Percentiles rank a stretch among this genome's conserved stretches.
These are phyloP conservation scores for Toxoplasma gondii DNA, from an alignment of 169 alveolate species.

Conservation along the genomic window DNA sequence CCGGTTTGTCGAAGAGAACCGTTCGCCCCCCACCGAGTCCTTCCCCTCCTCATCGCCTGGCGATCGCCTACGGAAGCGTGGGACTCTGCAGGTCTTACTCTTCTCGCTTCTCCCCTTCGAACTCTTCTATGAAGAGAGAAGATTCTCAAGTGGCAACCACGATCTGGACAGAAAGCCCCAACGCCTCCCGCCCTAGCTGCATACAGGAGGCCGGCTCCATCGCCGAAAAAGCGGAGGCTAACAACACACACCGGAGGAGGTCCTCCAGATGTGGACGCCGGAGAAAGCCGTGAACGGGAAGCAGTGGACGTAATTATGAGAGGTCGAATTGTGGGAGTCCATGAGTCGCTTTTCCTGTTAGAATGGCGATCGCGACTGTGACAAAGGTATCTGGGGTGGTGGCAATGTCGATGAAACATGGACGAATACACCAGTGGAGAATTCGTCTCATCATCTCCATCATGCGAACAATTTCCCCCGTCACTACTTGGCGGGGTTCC, in stretches of 20 bases:
- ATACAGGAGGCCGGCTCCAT: background rate
- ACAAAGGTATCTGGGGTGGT: background rate
- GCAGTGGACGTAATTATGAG: background rate
- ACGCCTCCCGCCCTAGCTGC: constrained; percentile 29
- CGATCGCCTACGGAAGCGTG: background rate
- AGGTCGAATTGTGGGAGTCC: background rate
- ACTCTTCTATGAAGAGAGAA: background rate
- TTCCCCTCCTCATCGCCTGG: background rate
- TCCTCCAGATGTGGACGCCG: background rate
- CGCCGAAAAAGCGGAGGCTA: background rate
- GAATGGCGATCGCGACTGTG: background rate
- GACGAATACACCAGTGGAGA: background rate
- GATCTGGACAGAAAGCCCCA: constrained; percentile 1
- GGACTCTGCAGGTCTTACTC: background rate
- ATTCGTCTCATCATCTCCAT: background rate
- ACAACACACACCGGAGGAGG: constrained; percentile 19
- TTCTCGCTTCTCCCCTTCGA: background rate
- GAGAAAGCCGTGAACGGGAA: background rate
- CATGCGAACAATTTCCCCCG: background rate
- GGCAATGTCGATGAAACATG: background rate
- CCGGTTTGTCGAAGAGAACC: background rate
- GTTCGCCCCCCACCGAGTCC: background rate
- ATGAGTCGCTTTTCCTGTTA: background rate
- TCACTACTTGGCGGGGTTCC: background rate
- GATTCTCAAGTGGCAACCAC: background rate